Evolutionary conservation across 495 filamentous ascomycete species (phyloP).

Genomic region (Hypoxylon subgilvum): DNA sequence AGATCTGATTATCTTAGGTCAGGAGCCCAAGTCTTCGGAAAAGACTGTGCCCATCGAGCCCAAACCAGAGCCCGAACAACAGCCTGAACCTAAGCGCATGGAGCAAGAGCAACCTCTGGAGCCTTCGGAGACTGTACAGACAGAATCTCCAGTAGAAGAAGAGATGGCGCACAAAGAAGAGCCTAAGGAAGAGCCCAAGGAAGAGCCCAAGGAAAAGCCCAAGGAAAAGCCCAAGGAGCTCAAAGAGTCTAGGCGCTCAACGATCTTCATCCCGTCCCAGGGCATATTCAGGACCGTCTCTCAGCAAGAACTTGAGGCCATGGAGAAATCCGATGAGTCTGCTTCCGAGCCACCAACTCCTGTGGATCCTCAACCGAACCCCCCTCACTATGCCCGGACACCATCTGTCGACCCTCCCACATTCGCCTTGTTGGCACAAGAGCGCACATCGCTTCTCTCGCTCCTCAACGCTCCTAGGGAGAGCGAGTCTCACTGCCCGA

Average conservation of each 20-base stretch:
- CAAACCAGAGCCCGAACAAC: background rate
- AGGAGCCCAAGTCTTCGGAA: conserved; percentile 20
- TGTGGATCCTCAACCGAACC: conserved; percentile 22
- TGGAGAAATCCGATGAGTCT: conserved; percentile 32
- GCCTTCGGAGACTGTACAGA: background rate
- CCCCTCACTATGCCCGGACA: conserved; percentile 47
- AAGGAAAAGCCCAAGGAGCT: conserved; percentile 41
- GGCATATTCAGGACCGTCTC: conserved; percentile 60
- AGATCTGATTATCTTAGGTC: conserved; percentile 51
- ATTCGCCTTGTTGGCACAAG: conserved; percentile 50
- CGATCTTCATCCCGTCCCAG: conserved; percentile 57
- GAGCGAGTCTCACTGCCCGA: conserved; percentile 30
- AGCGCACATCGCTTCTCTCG: conserved; percentile 59
- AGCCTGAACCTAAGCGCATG: background rate
- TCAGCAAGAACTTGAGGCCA: conserved; percentile 48
- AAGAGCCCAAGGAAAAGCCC: too few species aligned
- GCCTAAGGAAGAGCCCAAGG: too few species aligned
- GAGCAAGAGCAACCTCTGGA: conserved; percentile 1
- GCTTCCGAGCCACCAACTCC: conserved; percentile 40
- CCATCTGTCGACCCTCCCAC: conserved; percentile 60
- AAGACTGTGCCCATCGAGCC: background rate
- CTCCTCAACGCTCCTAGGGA: conserved; percentile 59
- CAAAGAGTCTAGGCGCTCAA: conserved; percentile 44
- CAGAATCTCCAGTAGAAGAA: conserved; percentile 14
- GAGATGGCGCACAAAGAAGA: conserved; percentile 13